A percentile compares a stretch with the other conserved stretches of the same genome.
These are phyloP conservation scores for Bruguiera gymnorhiza DNA, from an alignment of 345 rosid genomes.

Conservation along the genomic window DNA sequence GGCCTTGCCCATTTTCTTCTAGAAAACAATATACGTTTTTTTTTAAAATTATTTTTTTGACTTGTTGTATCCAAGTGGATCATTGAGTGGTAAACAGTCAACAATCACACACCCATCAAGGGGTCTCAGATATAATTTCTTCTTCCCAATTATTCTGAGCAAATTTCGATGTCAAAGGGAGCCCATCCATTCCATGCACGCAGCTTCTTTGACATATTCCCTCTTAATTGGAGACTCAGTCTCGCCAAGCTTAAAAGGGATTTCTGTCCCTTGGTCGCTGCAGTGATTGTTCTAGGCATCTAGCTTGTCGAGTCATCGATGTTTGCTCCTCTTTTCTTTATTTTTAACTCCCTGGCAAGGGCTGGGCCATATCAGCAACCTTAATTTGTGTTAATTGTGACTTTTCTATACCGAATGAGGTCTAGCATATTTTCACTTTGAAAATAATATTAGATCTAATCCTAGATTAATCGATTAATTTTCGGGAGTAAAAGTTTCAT, in stretches of 20 bases:
- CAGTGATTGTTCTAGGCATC: slow-evolving; percentile 1
- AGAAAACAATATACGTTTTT: slow-evolving; percentile 3
- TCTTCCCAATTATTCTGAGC: slow-evolving; percentile 21
- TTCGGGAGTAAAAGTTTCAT: too few relatives aligned
- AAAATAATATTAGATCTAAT: too few relatives aligned
- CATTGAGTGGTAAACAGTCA: slow-evolving; percentile 4
- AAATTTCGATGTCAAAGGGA: slow-evolving; percentile 2
- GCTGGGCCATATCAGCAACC: too few relatives aligned
- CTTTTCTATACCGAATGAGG: too few relatives aligned
- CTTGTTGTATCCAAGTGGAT: slow-evolving; percentile 28
- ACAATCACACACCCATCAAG: slow-evolving; percentile 20
- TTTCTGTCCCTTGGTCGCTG: slow-evolving; percentile 5
- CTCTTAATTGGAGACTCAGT: slow-evolving; percentile 15
- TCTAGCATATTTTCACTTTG: too few relatives aligned
- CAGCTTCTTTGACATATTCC: slow-evolving; percentile 19
- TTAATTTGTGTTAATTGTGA: too few relatives aligned
- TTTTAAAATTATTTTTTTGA: neutral
- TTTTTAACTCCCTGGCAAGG: too few relatives aligned
- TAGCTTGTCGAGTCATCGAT: neutral
- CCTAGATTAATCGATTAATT: too few relatives aligned
- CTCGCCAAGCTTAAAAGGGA: slow-evolving; percentile 44
- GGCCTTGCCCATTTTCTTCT: neutral
- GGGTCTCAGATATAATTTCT: slow-evolving; percentile 6
- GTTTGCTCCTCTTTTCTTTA: neutral
- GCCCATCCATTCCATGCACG: slow-evolving; percentile 41